Base-by-base conservation (phyloP, 805 yeast genomes). In the Hyphopichia homilentoma region DNA sequence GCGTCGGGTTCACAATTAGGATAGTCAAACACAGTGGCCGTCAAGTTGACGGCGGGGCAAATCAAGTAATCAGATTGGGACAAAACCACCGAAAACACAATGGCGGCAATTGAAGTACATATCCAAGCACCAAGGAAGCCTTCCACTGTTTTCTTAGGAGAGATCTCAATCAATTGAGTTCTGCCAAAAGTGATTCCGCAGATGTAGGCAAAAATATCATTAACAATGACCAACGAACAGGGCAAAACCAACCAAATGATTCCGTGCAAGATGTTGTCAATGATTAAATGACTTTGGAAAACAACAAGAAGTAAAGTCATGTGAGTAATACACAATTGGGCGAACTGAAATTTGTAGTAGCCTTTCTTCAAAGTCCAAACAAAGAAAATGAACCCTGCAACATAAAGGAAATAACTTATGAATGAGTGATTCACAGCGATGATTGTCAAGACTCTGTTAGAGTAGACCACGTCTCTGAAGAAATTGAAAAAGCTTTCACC, bases 91-190 rank as follows among this genome's bases (percentile, higher is more conserved):
- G 94, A 73, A 33, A 88, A 69, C 5, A 79, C 33, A 17, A 86
- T 60, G 1, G 90, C 86, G 41, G 84, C 79, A 21, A 84, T 40
- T 5, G 85, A 80, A 7, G 98, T 93, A 53, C 93, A 90, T 29
- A 87, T 60, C 98, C 98, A 93, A 12, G 97, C 98, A 32, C 98
- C 98, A 30, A 90, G 64, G 51, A 93, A 93, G 3, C 98, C 98
- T 65, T 93, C 98, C 22, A 90, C 88, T 3, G 98, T 93, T 64
- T 93, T 93, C 61, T 93, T 93, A 36, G 98, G 98, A 8, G 96
- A 86, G 42, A 93, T 87, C 32, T 84, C 87, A 47, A 93, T 86
- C 50, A 93, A 75, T 52, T 86, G 96, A 23, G 97, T 90, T 41
- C 73, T 77, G 34, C 98, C 98, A 63, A 93, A 87, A 2, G 97